Conservation (phyloP, 768 basidiomycete species). For the Trichaptum fuscoviolaceum region DNA sequence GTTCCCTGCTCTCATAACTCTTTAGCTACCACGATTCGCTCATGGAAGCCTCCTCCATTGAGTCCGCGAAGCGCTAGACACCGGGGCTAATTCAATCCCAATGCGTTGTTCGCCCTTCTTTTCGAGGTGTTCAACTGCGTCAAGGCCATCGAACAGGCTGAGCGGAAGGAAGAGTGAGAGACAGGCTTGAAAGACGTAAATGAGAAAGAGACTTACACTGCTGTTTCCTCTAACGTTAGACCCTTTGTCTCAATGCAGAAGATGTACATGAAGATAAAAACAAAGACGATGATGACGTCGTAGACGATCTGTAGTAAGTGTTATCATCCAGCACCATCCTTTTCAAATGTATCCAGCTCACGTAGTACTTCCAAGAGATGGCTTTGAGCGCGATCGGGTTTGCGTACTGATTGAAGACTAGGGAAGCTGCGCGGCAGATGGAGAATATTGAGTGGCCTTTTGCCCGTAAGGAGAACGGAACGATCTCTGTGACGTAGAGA, state of each 20-base stretch:
- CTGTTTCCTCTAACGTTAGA: slow-evolving; percentile 25
- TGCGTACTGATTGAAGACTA: slow-evolving; percentile 37
- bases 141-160: neutral
- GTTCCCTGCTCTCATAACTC: too few species aligned
- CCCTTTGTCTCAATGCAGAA: slow-evolving; percentile 20
- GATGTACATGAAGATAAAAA: slow-evolving; percentile 20
- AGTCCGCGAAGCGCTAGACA: too few species aligned
- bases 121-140: neutral
- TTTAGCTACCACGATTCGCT: too few species aligned
- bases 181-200: neutral
- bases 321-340: neutral
- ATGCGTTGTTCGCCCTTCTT: neutral
- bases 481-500: slow-evolving; percentile 27
- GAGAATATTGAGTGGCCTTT: slow-evolving; percentile 35
- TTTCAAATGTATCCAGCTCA: neutral
- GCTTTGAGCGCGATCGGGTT: slow-evolving; percentile 32
- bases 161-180: neutral
- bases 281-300: slow-evolving; percentile 19
- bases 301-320: slow-evolving; percentile 16
- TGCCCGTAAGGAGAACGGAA: slow-evolving; percentile 35
- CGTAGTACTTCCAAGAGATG: slow-evolving; percentile 29
- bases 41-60: too few species aligned
- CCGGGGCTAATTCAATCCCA: neutral
- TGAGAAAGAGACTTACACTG: slow-evolving; percentile 3
- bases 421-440: slow-evolving; percentile 30